Evolutionary conservation across 148 eudicot genomes (phyloP), one percentile per base, ranked within the genome.

Genomic region (Silene uniflora): DNA sequence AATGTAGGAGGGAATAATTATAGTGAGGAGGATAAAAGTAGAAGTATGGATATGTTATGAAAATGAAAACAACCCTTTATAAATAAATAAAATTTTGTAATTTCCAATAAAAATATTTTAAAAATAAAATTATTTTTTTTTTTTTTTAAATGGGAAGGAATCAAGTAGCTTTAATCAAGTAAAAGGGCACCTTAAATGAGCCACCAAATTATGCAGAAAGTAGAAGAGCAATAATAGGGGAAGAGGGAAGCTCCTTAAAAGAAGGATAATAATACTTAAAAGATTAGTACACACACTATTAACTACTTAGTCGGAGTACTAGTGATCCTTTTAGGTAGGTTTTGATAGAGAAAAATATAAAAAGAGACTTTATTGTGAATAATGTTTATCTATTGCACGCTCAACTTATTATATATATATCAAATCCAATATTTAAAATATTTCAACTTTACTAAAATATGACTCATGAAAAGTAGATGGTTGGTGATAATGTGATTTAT

Each of bases 101-200:
- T 14, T 55, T 29, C 63, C 23, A 39, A 7, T 1, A 29, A 39
- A 13, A 65, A 3, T 32, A 32, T 32, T 32, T 32, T n/a, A n/a
- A n/a, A n/a, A n/a, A n/a, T n/a, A n/a, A n/a, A 32, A 32, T 32
- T 32, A 2, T 32, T 32, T 32, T 32, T 32, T 32, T 32, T 32
- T 32, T 32, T 32, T 32, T 32, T 2, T 32, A n/a, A 73, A 22
- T 74, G n/a, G 42, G 42, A 60, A 73, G 42, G 71, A 72, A 72
- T 62, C 27, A 18, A 9, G 62, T 62, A 27, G 10, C 22, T 77
- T 77, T 62, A 49, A 25, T 3, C 17, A 72, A 54, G 24, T 8
- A 62, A 77, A 61, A 71, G 32, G 58, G 19, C 63, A 78, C 71
- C 24, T 72, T 64, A 65, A 78, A 78, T 72, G 72, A 67, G 80